Evolutionary conservation across 768 basidiomycete species (phyloP), one percentile per base, ranked within the genome.

Genomic region (Fomitopsis pulvina): DNA sequence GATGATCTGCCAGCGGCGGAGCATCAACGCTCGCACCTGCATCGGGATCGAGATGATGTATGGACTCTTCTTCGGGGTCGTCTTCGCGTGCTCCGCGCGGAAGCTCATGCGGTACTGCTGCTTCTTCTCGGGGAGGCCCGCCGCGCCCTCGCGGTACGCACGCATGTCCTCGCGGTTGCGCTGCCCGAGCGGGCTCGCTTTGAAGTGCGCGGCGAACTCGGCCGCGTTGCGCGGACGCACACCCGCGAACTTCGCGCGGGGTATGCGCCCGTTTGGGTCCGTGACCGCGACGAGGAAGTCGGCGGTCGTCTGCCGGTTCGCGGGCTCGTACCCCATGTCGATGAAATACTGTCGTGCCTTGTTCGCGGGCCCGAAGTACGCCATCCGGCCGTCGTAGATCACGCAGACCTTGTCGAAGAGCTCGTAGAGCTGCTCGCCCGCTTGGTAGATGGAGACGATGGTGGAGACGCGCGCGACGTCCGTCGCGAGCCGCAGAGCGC

Each of bases 381-480:
- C 80, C 75, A 85, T 82, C 29, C 72, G 69, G 3, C 87, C 85
- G 51, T 83, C 83, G 65, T 84, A 78, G 59, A 92, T 75, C 29
- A 91, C 78, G 61, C 84, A 81, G 28, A 91, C 85, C 62, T 90
- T 88, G 72, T 90, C 86, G 60, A 91, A 92, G 38, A 75, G 69
- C 20, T 75, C 51, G 51, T 81, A 84, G 0, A 85, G 61, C 2
- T 72, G 71, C 61, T 91, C 87, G 45, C 83, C 83, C 7, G 87
- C 90, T 65, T 92, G 90, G 65, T 92, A 92, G 30, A 93, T 78
- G 0, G 87, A 84, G n/a, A 87, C 85, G 50, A 92, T 76, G 0
- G 83, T 88, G 0, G 83, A 62, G 48, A 60, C 55, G 39, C 59
- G 60, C 26, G 60, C 57, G 18, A 74, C 60, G 59, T 81, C 79